A percentile compares a stretch with the other conserved stretches of the same genome.
Conservation (phyloP, 768 basidiomycete genomes). For the Chalciporus sphaerocephalus region DNA sequence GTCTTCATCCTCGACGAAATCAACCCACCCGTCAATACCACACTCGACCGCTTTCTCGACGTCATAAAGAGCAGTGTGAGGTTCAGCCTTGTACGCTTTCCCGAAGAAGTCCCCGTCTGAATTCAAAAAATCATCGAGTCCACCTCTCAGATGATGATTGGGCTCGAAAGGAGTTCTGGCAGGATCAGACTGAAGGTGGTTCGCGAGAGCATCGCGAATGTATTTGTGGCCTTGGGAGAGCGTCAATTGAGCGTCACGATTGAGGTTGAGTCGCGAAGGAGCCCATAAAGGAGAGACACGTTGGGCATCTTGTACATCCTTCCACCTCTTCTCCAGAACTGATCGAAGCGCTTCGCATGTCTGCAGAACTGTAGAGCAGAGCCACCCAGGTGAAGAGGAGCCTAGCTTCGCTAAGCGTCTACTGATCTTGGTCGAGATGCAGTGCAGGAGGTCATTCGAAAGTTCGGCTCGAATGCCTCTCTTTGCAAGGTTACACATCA, state of each 20-base stretch:
- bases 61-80: constrained; percentile 30
- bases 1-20: constrained; percentile 13
- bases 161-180: constrained; percentile 3
- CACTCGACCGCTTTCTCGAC: constrained; percentile 34
- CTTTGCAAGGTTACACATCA: constrained; percentile 30
- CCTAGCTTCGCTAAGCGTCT: constrained; percentile 27
- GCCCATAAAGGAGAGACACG: constrained; percentile 26
- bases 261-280: constrained; percentile 26
- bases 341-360: constrained; percentile 22
- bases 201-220: constrained; percentile 19
- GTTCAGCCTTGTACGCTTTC: constrained; percentile 4
- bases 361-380: constrained; percentile 36
- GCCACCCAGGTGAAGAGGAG: constrained; percentile 23
- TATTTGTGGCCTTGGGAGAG: constrained; percentile 29
- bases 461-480: constrained; percentile 12
- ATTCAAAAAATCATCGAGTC: constrained; percentile 16
- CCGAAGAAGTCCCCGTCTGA: constrained; percentile 13
- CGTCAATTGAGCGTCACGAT: constrained; percentile 31
- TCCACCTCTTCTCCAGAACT: constrained; percentile 34
- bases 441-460: constrained; percentile 27
- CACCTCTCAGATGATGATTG: constrained; percentile 6
- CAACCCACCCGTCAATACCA: constrained; percentile 33
- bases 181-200: background rate
- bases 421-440: constrained; percentile 26
- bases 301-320: constrained; percentile 23